phyloP scores from a whole-genome alignment of 495 filamentous ascomycete genomes.

The Tuber melanosporum region DNA sequence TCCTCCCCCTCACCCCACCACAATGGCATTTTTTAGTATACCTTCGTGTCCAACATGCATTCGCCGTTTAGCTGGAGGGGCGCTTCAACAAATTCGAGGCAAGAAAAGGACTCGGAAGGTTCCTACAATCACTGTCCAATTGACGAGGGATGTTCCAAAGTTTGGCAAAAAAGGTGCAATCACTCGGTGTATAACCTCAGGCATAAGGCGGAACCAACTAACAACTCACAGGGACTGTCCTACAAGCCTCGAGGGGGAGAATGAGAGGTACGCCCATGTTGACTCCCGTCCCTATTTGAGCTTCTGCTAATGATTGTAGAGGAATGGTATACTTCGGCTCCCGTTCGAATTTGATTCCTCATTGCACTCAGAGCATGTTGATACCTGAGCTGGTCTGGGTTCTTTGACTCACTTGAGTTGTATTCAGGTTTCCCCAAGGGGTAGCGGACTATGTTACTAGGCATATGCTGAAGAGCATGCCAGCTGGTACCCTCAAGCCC shows the following conservation, averaged over 20 bases:
- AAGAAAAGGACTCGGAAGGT: conserved; percentile 51
- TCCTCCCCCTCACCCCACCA: not conserved
- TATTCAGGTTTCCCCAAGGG: conserved; percentile 45
- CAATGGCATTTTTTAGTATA: conserved; percentile 32
- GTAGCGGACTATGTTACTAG: conserved; percentile 51
- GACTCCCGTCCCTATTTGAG: not conserved
- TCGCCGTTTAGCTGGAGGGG: conserved; percentile 26
- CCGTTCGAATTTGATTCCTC: not conserved
- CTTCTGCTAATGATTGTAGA: conserved; percentile 20
- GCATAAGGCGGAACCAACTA: not conserved
- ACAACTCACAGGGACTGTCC: conserved; percentile 48
- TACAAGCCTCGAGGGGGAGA: conserved; percentile 50
- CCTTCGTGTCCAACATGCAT: conserved; percentile 34
- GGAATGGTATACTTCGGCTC: conserved; percentile 20
- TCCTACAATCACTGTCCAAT: conserved; percentile 53
- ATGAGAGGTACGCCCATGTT: conserved; percentile 48
- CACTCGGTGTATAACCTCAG: not conserved
- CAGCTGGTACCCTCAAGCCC: conserved; percentile 44
- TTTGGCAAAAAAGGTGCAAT: conserved; percentile 56
- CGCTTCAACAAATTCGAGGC: conserved; percentile 49
- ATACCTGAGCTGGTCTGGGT: not conserved
- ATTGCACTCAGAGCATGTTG: not conserved
- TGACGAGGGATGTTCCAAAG: conserved; percentile 54
- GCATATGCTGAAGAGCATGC: conserved; percentile 46
- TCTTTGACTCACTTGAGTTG: not conserved